Base-by-base conservation (phyloP, 129 eudicot species). In the Heracleum sosnowskyi region DNA sequence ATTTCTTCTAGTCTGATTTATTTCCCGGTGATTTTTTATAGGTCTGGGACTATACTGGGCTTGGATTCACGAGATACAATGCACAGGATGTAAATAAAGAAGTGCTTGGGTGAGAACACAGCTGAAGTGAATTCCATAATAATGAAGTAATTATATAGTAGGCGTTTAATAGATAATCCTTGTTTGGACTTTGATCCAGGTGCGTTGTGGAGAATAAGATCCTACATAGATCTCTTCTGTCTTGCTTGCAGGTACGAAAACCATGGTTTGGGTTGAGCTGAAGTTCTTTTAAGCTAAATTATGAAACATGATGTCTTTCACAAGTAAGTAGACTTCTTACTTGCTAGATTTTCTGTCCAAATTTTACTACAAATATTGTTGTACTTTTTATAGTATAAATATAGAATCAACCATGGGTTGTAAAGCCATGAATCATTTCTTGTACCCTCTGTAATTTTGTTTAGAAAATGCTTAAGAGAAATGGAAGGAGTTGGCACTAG, bases 21-120 rank as follows among this genome's bases (percentile, higher is more conserved):
- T 63, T n/a, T 20, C 69, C 46, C 9, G 20, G 11, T 68, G 36
- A 46, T 69, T 69, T 74, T 51, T 11, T 85, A 4, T 47, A 95
- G 97, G 99, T 96, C 63, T 96, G 99, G 99, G 99, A 96, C 83
- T 90, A 96, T 85, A 88, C 97, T 81, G 99, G 99, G 29, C 88
- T 90, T 22, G 97, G 99, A 80, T 96, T 87, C 79, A 92, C 97
- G 42, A 89, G 89, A 78, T 96, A 96, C 89, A 87, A 83, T 60
- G 99, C 97, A 57, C 89, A 93, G 79, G 99, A 96, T 82, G 89
- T 83, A 72, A 78, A 92, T 69, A 90, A 89, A 84, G 95, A 96
- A 39, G 88, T 92, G 36, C 83, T 96, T 13, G 99, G 97, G 97
- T 95, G 82, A 87, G 91, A 76, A 60, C 63, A 81, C 41, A 47